Conservation (phyloP, 208 protist species). For the Leishmania turanica region DNA sequence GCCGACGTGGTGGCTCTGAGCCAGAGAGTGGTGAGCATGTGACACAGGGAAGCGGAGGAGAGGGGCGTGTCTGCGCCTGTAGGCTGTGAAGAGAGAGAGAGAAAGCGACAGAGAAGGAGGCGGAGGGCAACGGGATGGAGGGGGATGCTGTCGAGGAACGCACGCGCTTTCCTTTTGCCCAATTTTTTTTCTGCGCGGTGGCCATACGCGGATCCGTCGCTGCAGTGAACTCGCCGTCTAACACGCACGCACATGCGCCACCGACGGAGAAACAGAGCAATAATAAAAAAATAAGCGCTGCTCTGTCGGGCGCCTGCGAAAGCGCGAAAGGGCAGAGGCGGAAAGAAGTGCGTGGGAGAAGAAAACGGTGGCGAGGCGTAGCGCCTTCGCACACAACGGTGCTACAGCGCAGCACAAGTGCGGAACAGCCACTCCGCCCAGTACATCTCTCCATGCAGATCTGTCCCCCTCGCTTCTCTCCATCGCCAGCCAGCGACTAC, state of each 20-base stretch:
- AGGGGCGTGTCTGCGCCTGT: neutral
- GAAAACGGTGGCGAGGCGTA: no score
- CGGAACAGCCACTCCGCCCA: neutral
- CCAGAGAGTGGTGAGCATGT: slow-evolving; percentile 13
- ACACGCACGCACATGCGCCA: neutral
- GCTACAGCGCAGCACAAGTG: neutral
- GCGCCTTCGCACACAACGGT: neutral
- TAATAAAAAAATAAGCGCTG: neutral
- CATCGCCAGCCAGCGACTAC: neutral
- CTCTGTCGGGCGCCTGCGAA: neutral
- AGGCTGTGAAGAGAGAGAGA: neutral
- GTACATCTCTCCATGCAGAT: neutral
- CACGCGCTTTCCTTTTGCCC: neutral
- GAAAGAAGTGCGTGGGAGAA: no score
- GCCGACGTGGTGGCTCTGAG: slow-evolving; percentile 1
- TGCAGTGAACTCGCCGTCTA: neutral
- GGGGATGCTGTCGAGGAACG: neutral
- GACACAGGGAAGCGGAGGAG: neutral
- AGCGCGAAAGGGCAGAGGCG: neutral
- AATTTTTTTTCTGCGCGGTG: neutral
- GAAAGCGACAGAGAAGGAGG: neutral
- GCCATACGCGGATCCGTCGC: neutral
- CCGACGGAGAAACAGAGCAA: neutral
- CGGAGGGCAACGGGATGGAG: neutral
- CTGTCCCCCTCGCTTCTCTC: neutral